Conservation (phyloP, 2,329 filamentous ascomycete genomes). For the Kalmusia sp. region DNA sequence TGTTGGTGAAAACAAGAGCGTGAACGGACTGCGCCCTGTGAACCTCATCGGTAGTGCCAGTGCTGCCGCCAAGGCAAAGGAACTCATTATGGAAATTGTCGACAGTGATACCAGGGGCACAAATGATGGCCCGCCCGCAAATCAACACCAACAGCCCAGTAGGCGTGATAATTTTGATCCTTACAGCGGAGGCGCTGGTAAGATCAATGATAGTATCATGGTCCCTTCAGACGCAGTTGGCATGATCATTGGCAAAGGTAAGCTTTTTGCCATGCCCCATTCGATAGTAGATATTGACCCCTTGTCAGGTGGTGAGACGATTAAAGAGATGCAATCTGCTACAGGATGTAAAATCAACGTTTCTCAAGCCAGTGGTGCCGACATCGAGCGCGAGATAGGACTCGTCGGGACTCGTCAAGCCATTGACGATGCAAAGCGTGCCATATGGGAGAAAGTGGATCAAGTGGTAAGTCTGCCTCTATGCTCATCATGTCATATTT, state of each 20-base stretch:
- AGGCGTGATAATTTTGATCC: constrained; percentile 49
- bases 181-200: constrained; percentile 56
- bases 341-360: constrained; percentile 97
- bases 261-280: constrained; percentile 3
- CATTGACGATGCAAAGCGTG: constrained; percentile 80
- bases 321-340: constrained; percentile 87
- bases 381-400: constrained; percentile 85
- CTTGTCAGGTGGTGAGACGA: constrained; percentile 76
- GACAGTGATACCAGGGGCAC: constrained; percentile 78
- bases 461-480: constrained; percentile 70
- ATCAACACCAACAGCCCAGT: constrained; percentile 23
- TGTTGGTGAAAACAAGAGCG: constrained; percentile 89
- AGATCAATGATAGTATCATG: constrained; percentile 81
- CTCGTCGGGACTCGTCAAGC: constrained; percentile 79
- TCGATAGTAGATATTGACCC: constrained; percentile 20
- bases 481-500: background rate
- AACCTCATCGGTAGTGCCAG: constrained; percentile 84
- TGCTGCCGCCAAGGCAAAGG: constrained; percentile 79
- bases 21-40: constrained; percentile 87
- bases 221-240: constrained; percentile 91
- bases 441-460: constrained; percentile 92
- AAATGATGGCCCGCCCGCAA: constrained; percentile 44
- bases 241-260: constrained; percentile 93
- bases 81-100: constrained; percentile 91
- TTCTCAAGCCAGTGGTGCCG: constrained; percentile 78